Conservation (phyloP, 305 asterid genomes). For the Rubia tinctorum region DNA sequence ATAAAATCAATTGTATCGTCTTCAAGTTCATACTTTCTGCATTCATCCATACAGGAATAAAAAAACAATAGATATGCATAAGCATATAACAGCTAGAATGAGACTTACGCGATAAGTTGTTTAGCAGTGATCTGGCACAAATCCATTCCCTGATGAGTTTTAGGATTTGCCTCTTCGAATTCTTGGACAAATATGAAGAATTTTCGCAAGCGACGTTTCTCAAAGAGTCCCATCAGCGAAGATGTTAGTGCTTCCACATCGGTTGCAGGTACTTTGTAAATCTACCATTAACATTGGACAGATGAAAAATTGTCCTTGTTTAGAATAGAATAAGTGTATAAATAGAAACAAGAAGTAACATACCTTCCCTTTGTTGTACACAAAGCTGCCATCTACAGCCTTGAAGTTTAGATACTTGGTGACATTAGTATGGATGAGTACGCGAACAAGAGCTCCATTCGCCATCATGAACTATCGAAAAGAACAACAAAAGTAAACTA, state of each 20-base stretch:
- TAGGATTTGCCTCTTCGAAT: constrained; percentile 72
- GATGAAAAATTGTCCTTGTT: not conserved
- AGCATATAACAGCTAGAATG: constrained; percentile 13
- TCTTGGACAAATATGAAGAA: constrained; percentile 92
- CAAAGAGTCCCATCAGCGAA: constrained; percentile 86
- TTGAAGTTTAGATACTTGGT: constrained; percentile 94
- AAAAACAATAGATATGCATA: constrained; percentile 8
- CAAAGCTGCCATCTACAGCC: constrained; percentile 98
- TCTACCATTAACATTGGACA: constrained; percentile 36
- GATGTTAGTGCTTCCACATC: constrained; percentile 97
- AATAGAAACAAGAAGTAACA: constrained; percentile 15
- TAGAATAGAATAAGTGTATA: not conserved
- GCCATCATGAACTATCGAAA: constrained; percentile 91
- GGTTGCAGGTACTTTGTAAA: constrained; percentile 94
- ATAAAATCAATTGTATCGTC: constrained; percentile 84
- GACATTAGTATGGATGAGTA: constrained; percentile 81
- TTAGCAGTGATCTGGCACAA: constrained; percentile 58
- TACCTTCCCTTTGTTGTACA: constrained; percentile 93
- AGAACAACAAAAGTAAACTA: constrained; percentile 8
- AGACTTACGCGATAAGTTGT: constrained; percentile 67
- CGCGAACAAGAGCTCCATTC: constrained; percentile 87
- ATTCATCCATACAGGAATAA: constrained; percentile 18
- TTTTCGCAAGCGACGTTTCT: constrained; percentile 85
- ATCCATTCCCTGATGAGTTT: constrained; percentile 82
- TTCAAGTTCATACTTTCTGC: constrained; percentile 93